Evolutionary conservation across 805 yeast genomes (phyloP), one percentile per base, ranked within the genome.

Genomic region (Pichia nakasei): DNA sequence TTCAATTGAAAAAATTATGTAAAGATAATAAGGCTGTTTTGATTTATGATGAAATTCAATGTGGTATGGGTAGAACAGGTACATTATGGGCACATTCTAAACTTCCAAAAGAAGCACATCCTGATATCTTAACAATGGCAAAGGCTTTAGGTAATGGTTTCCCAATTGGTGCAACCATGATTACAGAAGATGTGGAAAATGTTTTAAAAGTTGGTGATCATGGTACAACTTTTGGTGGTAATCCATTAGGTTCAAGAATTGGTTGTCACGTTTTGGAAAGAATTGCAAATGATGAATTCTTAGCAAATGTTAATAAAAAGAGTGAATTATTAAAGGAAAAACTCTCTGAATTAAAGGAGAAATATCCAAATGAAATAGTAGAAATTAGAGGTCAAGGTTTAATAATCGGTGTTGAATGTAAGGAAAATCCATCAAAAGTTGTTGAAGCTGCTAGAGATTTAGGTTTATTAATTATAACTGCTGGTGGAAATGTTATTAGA

Each of bases 161-260:
- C 70, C 98, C 98, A 27, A 82, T 93, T 53, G 96, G 94, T 44
- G 98, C 97, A 5, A 85, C 95, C 2, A 75, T 93, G 75, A 79
- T 91, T 46, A 77, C 85, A 43, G 93, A 86, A 51, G 72, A 76
- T 40, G 83, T 93, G 22, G 95, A 88, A 58, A 62, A 69, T 11
- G 76, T 70, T 2, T 67, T 93, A 52, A 71, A 78, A 46, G 91
- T 86, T 20, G 98, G 98, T 46, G 98, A 93, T 59, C 98, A 91
- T 60, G 98, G 98, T 45, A 91, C 97, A 3, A 91, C 98, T 0
- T 91, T 83, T 59, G 97, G 98, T 50, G 98, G 98, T 44, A 93
- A 93, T 63, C 97, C 97, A 44, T 68, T 93, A 50, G 97, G 88
- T 5, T 73, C 91, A 31, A 77, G 89, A 49, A 76, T 93, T 40